A percentile compares a stretch with the other conserved stretches of the same genome.
phyloP scores from a whole-genome alignment of 305 asterid species.

The Solanum chacoense region DNA sequence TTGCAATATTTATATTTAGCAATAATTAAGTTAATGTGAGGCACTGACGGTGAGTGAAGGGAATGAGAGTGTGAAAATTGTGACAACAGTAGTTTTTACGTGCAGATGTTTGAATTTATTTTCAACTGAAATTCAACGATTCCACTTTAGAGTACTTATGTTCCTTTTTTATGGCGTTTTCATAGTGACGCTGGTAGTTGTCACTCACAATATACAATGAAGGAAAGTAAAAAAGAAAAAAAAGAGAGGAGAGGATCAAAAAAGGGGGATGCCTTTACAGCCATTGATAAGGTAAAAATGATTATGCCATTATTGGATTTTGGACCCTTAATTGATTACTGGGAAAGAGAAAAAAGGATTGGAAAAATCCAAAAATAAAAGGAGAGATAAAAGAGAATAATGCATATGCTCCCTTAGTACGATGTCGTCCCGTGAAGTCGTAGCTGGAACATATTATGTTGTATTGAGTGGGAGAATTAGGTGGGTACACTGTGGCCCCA shows the following conservation, averaged over 20 bases:
- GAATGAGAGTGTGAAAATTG: not conserved
- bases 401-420: slow-evolving; percentile 5
- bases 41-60: not conserved
- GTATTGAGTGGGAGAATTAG: slow-evolving; percentile 40
- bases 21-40: too few species aligned
- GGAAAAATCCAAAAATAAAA: not conserved
- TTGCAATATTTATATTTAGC: too few species aligned
- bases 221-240: not conserved
- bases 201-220: not conserved
- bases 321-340: slow-evolving; percentile 14
- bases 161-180: not conserved
- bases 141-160: not conserved
- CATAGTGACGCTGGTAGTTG: not conserved
- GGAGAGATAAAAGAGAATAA: not conserved
- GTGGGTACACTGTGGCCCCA: slow-evolving; percentile 34
- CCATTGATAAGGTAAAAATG: slow-evolving; percentile 39
- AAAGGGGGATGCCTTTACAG: slow-evolving; percentile 40
- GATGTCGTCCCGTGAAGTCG: slow-evolving; percentile 43
- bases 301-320: slow-evolving; percentile 40
- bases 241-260: slow-evolving; percentile 7
- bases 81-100: not conserved
- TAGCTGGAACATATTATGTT: slow-evolving; percentile 14
- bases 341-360: not conserved
- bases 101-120: not conserved
- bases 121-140: not conserved